Evolutionary conservation across 2,329 filamentous ascomycete genomes (phyloP).

Genomic region (Aspergillus fumigatus): DNA sequence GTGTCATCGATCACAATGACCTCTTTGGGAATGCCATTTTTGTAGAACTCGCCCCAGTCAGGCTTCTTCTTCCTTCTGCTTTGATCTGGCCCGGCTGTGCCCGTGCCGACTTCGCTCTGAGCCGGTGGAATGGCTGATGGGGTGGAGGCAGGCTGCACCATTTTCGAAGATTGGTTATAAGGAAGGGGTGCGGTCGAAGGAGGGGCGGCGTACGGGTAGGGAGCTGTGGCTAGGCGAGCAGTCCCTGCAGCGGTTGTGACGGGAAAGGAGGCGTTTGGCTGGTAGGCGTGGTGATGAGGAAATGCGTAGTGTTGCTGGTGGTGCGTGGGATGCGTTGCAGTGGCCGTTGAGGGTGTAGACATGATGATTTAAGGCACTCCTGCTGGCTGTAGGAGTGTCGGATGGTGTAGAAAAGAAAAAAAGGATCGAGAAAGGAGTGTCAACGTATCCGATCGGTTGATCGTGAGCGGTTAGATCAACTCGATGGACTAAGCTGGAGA

Average conservation of each 20-base stretch:
- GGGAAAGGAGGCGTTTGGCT: slow-evolving; percentile 51
- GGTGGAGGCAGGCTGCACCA: slow-evolving; percentile 34
- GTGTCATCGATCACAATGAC: slow-evolving; percentile 76
- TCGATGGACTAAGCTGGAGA: slow-evolving; percentile 15
- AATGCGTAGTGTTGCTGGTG: slow-evolving; percentile 57
- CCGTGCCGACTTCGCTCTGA: slow-evolving; percentile 33
- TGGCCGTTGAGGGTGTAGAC: slow-evolving; percentile 78
- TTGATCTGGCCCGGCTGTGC: slow-evolving; percentile 36
- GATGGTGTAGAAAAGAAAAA: slow-evolving; percentile 10
- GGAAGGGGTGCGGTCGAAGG: slow-evolving; percentile 31
- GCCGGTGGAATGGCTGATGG: slow-evolving; percentile 35
- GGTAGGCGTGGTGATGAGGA: slow-evolving; percentile 53
- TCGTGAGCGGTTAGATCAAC: slow-evolving; percentile 12
- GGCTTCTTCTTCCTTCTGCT: slow-evolving; percentile 55
- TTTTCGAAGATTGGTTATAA: slow-evolving; percentile 32
- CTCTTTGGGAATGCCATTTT: slow-evolving; percentile 77
- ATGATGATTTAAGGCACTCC: slow-evolving; percentile 45
- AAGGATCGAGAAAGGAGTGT: slow-evolving; percentile 4
- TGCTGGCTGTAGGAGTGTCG: slow-evolving; percentile 26
- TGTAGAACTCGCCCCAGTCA: slow-evolving; percentile 77
- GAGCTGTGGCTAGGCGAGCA: slow-evolving; percentile 40
- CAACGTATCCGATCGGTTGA: slow-evolving; percentile 12
- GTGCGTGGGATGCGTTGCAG: slow-evolving; percentile 66
- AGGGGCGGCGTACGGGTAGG: slow-evolving; percentile 40
- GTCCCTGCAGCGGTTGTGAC: slow-evolving; percentile 40